Evolutionary conservation across 352 stramenopile genomes (phyloP).

Genomic region (Pythium aphanidermatum): DNA sequence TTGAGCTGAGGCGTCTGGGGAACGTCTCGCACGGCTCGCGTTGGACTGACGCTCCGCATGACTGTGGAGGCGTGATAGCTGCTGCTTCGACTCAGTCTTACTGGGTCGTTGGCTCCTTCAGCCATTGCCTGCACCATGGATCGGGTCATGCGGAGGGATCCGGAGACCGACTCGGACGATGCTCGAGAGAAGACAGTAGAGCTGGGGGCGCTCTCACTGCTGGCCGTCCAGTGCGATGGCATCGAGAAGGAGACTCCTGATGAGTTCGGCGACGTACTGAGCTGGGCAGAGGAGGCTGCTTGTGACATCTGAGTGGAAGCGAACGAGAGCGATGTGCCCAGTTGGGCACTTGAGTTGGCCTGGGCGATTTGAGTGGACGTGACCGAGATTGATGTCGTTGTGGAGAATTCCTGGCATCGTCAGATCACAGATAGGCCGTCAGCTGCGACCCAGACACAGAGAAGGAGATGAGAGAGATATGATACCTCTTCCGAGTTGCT

Average conservation of each 20-base stretch:
- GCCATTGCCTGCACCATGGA: conserved; percentile 3
- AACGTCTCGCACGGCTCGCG: conserved; percentile 19
- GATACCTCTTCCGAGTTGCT: conserved; percentile 50
- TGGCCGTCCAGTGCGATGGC: no score
- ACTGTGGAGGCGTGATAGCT: conserved; percentile 1
- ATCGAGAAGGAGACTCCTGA: no score
- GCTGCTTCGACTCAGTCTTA: neutral
- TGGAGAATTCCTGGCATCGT: conserved; percentile 40
- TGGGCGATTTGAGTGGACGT: conserved; percentile 25
- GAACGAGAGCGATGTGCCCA: conserved; percentile 8
- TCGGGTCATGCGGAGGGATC: conserved; percentile 1
- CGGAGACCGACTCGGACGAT: conserved; percentile 10
- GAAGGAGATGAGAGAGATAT: conserved; percentile 6
- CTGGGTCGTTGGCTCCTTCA: conserved; percentile 4
- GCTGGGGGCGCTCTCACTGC: neutral
- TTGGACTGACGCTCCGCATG: conserved; percentile 44
- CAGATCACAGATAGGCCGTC: neutral
- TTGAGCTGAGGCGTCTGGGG: conserved; percentile 10
- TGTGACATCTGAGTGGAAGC: neutral
- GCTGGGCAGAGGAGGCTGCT: no score
- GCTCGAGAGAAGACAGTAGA: conserved; percentile 10
- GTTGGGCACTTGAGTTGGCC: conserved; percentile 13
- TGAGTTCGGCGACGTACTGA: no score
- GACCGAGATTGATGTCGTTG: conserved; percentile 39
- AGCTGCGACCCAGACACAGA: conserved; percentile 3